Conservation (phyloP, 2,329 filamentous ascomycete species). For the Cryphonectria nitschkei region DNA sequence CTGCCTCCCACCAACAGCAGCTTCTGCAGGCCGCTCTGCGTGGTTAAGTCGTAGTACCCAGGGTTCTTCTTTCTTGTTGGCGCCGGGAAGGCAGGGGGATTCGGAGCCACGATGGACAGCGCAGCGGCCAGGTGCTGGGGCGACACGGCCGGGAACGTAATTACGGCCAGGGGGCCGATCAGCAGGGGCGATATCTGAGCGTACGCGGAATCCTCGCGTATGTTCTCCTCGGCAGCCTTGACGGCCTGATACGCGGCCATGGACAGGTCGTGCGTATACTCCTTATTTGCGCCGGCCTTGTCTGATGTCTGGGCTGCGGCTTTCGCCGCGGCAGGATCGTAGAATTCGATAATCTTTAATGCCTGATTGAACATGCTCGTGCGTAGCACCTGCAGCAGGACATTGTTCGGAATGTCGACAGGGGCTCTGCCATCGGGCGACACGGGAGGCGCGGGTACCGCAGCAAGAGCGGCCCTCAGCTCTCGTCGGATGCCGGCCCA, state of each 20-base stretch:
- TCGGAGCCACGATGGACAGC: conserved; percentile 76
- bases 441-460: conserved; percentile 42
- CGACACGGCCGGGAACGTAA: conserved; percentile 81
- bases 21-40: conserved; percentile 85
- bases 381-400: conserved; percentile 83
- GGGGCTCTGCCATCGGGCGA: conserved; percentile 38
- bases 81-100: conserved; percentile 72
- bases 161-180: conserved; percentile 76
- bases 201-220: conserved; percentile 48
- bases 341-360: conserved; percentile 85
- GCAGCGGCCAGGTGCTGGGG: conserved; percentile 83
- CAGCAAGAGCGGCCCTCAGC: conserved; percentile 53
- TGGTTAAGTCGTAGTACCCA: conserved; percentile 76
- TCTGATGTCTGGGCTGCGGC: conserved; percentile 35
- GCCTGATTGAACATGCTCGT: conserved; percentile 88
- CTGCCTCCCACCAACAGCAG: conserved; percentile 84
- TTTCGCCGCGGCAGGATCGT: conserved; percentile 48
- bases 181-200: conserved; percentile 74
- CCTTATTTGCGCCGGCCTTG: conserved; percentile 41
- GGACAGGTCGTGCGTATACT: conserved; percentile 58
- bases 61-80: conserved; percentile 77
- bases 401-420: conserved; percentile 57
- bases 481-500: conserved; percentile 75
- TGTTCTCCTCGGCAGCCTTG: conserved; percentile 39
- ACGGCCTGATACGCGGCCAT: conserved; percentile 55